Base-by-base conservation (phyloP, 495 filamentous ascomycete species). In the Hypoxylon trugodes region DNA sequence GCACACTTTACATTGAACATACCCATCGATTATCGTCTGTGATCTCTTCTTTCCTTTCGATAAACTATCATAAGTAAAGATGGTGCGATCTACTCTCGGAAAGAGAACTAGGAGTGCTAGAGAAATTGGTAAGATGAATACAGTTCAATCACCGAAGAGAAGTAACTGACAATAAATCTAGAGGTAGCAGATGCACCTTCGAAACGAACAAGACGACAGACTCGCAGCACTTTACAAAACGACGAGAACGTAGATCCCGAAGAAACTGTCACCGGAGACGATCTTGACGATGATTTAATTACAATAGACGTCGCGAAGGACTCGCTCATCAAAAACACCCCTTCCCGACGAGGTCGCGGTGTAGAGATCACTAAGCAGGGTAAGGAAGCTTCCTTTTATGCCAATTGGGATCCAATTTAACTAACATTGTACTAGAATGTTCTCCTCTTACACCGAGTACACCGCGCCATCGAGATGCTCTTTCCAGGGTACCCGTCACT, bases 371-470 rank as follows among this genome's bases (percentile, higher is more conserved):
- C 9, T 38, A 69, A 70, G 50, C 41, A 65, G 38, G 62, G 69
- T 69, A 65, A 51, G 68, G 50, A 62, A 32, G 15, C 16, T 35
- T 2, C 10, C 24, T 1, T n/a, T 38, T 37, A 8, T 18, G 28
- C 22, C 18, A 32, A 36, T 26, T 38, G 28, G 62, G 42, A 36
- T 12, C 15, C 50, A 28, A 9, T 42, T 58, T 67, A 7, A 67
- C 18, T 21, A 16, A 36, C 55, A 28, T 19, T 18, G 24, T 47
- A 64, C 50, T 35, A 40, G 68, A 60, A 43, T 66, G 64, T 24
- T 87, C 85, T 50, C 82, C 85, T 1, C 73, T 87, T 38, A 94
- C 90, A 2, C 89, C 92, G 15, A 82, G 84, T 2, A 87, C 85
- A 4, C 84, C 84, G 40, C 84, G 85, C n/a, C 76, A 79, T 59